Evolutionary conservation across 2,329 filamentous ascomycete species (phyloP), one percentile per base, ranked within the genome.

Genomic region (Cytospora schulzeri): DNA sequence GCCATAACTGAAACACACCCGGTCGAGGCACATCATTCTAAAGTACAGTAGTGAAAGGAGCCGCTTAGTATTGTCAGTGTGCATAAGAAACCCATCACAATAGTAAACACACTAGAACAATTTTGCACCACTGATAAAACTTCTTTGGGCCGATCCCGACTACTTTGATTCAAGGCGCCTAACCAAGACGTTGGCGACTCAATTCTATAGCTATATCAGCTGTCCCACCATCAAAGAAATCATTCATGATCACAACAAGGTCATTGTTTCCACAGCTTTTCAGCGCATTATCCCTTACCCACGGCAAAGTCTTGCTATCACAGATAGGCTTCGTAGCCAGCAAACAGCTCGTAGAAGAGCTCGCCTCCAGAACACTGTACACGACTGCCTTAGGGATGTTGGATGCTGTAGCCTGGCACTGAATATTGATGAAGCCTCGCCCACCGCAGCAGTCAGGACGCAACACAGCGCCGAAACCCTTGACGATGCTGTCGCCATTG

Each of bases 381-480:
- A 76, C 73, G 48, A 83, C 75, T 0, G 81, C 81, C 63, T 80
- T 77, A 4, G 76, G 73, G 50, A 83, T 80, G 68, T 81, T 81
- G 6, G 79, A 79, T n/a, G 80, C 76, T 3, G 81, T 84, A 2
- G 81, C 81, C 72, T 84, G 81, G 62, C 80, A 83, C 68, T 84
- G 81, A 54, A 80, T 71, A 57, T 79, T 77, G 45, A 78, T 76
- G 65, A 80, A 77, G 6, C 74, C 74, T 48, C 72, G 74, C 7
- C 73, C 73, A 3, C 68, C 69, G 64, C 76, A 73, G 8, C 70
- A 71, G 7, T 74, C 69, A 1, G 71, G 70, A 17, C 67, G 73
- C 57, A 81, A 71, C 6, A 70, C 63, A 38, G 61, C 60, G 17
- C 76, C 72, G 56, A 80, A 78, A 28, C 75, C 73, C 9, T 70